These are phyloP conservation scores for Metschnikowia sp. DNA, from an alignment of 805 yeast genomes.

Conservation along the genomic window DNA sequence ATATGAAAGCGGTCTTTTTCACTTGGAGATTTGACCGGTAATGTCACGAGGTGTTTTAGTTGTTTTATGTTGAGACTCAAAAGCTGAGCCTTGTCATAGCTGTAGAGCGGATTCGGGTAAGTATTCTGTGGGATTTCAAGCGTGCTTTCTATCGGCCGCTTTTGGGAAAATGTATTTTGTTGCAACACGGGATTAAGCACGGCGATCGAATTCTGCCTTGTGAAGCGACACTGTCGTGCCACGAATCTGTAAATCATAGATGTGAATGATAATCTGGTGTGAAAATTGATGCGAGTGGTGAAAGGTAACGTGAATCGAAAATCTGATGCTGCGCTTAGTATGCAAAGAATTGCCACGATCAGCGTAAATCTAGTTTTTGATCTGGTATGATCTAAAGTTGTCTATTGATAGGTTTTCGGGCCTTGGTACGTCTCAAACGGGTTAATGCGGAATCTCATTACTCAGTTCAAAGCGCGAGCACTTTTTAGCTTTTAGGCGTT, in stretches of 20 bases:
- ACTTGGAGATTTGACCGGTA: conserved; percentile 22
- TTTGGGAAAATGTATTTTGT: conserved; percentile 3
- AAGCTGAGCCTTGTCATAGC: conserved; percentile 26
- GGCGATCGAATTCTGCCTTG: background rate
- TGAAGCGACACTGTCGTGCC: background rate
- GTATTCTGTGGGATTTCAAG: conserved; percentile 18
- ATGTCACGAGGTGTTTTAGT: conserved; percentile 23
- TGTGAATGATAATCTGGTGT: background rate
- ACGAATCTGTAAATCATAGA: background rate
- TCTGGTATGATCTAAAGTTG: too few relatives aligned
- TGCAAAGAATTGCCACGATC: too few relatives aligned
- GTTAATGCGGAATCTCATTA: too few relatives aligned
- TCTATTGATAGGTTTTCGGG: too few relatives aligned
- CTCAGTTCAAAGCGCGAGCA: too few relatives aligned
- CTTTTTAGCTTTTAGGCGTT: too few relatives aligned
- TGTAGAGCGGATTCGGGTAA: conserved; percentile 35
- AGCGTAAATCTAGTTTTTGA: too few relatives aligned
- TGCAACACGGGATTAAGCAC: conserved; percentile 1
- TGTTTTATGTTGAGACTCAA: conserved; percentile 21
- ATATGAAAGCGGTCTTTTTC: conserved; percentile 30
- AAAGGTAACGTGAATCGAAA: background rate
- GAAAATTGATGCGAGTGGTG: background rate
- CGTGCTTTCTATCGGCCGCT: conserved; percentile 4
- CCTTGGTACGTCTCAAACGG: too few relatives aligned
- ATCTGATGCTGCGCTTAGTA: too few relatives aligned